Percentiles rank a stretch among this genome's conserved stretches.
Evolutionary conservation across 306 rosid genomes (phyloP).

Genomic region (Myrica gale): DNA sequence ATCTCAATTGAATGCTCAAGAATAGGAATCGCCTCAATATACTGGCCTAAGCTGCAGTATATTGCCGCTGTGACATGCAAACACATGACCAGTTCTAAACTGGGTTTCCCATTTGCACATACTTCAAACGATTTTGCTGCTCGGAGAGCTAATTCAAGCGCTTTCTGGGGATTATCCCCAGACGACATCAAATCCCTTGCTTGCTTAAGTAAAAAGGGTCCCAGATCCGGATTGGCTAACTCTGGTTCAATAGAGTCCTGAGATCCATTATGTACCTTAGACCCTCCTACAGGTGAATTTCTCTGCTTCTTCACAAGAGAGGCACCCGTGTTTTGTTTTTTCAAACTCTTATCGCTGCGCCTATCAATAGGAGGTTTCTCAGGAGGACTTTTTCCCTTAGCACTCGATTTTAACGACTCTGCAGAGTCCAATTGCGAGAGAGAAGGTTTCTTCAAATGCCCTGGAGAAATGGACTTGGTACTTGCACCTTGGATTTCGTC

Average conservation of each 20-base stretch:
- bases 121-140: constrained; percentile 66
- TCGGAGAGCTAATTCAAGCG: constrained; percentile 75
- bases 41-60: constrained; percentile 71
- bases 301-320: constrained; percentile 34
- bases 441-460: constrained; percentile 45
- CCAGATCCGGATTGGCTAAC: constrained; percentile 56
- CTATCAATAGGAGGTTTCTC: constrained; percentile 56
- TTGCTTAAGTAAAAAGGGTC: constrained; percentile 70
- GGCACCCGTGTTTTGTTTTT: constrained; percentile 43
- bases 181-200: constrained; percentile 75
- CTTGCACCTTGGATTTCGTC: constrained; percentile 47
- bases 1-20: constrained; percentile 67
- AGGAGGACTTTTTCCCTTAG: constrained; percentile 40
- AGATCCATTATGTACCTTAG: constrained; percentile 31
- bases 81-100: constrained; percentile 84
- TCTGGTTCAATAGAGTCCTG: constrained; percentile 35
- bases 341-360: constrained; percentile 41
- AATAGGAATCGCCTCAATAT: constrained; percentile 67
- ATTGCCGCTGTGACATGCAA: constrained; percentile 80
- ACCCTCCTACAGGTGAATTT: constrained; percentile 42
- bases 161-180: constrained; percentile 61
- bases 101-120: constrained; percentile 52
- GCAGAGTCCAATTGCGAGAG: constrained; percentile 32
- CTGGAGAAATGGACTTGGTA: constrained; percentile 47
- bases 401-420: constrained; percentile 38